A percentile compares a stretch with the other conserved stretches of the same genome.
phyloP scores from a whole-genome alignment of 345 rosid species.

The Lepidium sativum region DNA sequence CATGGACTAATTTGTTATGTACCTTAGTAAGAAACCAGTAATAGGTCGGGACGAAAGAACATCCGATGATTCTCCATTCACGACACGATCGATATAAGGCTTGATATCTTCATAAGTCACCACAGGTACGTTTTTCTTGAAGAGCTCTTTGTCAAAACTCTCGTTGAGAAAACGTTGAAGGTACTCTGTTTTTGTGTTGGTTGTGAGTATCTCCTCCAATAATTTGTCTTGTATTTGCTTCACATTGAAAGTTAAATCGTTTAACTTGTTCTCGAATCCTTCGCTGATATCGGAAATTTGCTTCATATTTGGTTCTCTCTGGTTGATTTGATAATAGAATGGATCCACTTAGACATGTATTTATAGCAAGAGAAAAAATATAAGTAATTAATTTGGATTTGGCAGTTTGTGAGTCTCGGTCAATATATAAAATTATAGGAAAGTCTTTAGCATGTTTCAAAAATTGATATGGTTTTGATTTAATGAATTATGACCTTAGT shows the following conservation, averaged over 20 bases:
- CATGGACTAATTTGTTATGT: not conserved
- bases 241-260: conserved; percentile 56
- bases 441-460: not conserved
- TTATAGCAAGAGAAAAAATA: conserved; percentile 1
- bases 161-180: conserved; percentile 43
- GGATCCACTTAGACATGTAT: not conserved
- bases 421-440: not conserved
- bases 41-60: conserved; percentile 66
- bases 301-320: conserved; percentile 16
- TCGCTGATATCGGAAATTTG: conserved; percentile 6
- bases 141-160: conserved; percentile 33
- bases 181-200: conserved; percentile 51
- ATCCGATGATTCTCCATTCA: conserved; percentile 54
- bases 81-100: conserved; percentile 61
- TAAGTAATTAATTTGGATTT: not conserved
- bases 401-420: not conserved
- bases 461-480: not conserved
- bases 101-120: conserved; percentile 76
- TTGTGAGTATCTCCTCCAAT: conserved; percentile 43
- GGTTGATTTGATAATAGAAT: not conserved
- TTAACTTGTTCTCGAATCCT: conserved; percentile 36
- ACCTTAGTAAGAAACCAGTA: conserved; percentile 87
- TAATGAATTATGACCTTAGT: not conserved
- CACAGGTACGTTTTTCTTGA: conserved; percentile 61
- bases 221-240: conserved; percentile 41